A percentile compares a stretch with the other conserved stretches of the same genome.
Conservation (phyloP, 208 protist genomes). For the Angomonas ambiguus region DNA sequence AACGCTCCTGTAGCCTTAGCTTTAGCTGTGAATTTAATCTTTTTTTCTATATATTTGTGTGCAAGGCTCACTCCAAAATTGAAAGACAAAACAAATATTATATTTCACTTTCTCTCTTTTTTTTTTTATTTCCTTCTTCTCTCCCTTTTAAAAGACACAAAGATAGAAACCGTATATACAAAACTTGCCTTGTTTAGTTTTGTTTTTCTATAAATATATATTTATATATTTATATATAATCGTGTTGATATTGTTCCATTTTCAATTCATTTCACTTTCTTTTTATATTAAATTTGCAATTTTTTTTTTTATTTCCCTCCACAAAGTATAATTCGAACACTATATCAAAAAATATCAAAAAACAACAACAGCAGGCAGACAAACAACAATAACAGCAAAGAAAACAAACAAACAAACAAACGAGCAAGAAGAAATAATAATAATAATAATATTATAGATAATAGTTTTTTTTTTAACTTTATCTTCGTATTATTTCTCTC, state of each 20-base stretch:
- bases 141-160: too few relatives aligned
- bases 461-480: background rate
- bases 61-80: too few relatives aligned
- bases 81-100: background rate
- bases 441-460: background rate
- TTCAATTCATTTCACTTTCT: too few relatives aligned
- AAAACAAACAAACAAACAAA: slow-evolving; percentile 2
- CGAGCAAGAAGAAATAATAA: slow-evolving; percentile 2
- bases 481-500: background rate
- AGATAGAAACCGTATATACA: background rate
- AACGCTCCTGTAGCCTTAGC: background rate
- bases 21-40: slow-evolving; percentile 4
- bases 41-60: background rate
- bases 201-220: background rate
- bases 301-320: background rate
- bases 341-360: too few relatives aligned
- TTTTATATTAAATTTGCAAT: slow-evolving; percentile 2
- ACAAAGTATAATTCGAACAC: too few relatives aligned
- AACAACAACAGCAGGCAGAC: background rate
- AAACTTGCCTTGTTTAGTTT: background rate
- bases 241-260: too few relatives aligned
- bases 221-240: too few relatives aligned
- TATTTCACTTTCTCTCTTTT: background rate
- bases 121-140: background rate
- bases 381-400: background rate